These are phyloP conservation scores for Xerocomus spinulosus DNA, from an alignment of 768 basidiomycete genomes.

Conservation along the genomic window DNA sequence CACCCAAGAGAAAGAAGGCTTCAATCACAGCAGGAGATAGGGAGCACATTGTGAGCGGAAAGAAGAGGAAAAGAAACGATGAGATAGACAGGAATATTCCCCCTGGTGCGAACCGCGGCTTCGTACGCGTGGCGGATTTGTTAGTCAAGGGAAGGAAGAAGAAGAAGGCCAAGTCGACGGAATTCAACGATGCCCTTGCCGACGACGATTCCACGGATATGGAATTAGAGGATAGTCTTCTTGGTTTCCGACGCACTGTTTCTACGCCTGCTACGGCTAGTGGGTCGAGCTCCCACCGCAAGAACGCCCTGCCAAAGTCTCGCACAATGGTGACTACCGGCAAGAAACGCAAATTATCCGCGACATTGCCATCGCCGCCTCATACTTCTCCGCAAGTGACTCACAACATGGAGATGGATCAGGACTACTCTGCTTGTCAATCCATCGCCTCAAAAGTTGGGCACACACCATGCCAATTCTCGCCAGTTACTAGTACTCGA, in stretches of 20 bases:
- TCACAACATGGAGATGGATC: slow-evolving; percentile 53
- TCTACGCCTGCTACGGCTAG: slow-evolving; percentile 38
- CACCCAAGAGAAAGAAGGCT: slow-evolving; percentile 34
- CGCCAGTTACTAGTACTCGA: slow-evolving; percentile 14
- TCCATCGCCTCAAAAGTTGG: slow-evolving; percentile 1
- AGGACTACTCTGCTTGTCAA: slow-evolving; percentile 29
- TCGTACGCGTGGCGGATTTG: slow-evolving; percentile 64
- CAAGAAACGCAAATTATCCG: slow-evolving; percentile 17
- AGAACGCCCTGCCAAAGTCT: slow-evolving; percentile 42
- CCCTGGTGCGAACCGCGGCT: slow-evolving; percentile 61
- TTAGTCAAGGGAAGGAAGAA: slow-evolving; percentile 51
- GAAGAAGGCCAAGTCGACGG: slow-evolving; percentile 36
- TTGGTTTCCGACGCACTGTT: slow-evolving; percentile 46
- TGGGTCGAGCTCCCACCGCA: slow-evolving; percentile 31
- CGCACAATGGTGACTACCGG: slow-evolving; percentile 40
- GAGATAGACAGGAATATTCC: slow-evolving; percentile 70
- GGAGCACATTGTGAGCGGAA: slow-evolving; percentile 30
- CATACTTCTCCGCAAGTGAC: slow-evolving; percentile 42
- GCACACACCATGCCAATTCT: slow-evolving; percentile 7
- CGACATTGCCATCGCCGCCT: slow-evolving; percentile 31
- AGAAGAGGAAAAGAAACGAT: slow-evolving; percentile 69
- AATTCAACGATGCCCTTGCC: slow-evolving; percentile 47
- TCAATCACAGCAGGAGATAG: slow-evolving; percentile 22
- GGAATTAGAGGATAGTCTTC: slow-evolving; percentile 58
- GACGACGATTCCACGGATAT: slow-evolving; percentile 66